Base-by-base conservation (phyloP, 169 alveolate species). In the Cryptosporidium andersoni region DNA sequence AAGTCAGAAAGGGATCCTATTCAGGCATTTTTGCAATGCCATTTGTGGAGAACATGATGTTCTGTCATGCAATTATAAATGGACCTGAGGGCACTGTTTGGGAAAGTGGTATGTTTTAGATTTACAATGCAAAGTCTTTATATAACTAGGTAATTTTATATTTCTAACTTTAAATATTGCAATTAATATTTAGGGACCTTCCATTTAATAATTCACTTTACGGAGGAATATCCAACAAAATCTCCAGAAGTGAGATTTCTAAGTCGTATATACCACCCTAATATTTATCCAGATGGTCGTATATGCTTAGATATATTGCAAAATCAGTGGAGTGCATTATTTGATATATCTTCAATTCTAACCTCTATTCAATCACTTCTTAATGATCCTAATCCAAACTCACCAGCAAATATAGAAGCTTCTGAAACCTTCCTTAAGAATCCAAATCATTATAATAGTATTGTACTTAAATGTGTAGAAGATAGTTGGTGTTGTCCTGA, bases 61-160 rank as follows among this genome's bases (percentile, higher is more conserved):
- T 89, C 58, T 97, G 99, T 98, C 95, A 96, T 52, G 99, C 99
- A 9, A 97, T 96, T n/a, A 96, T 97, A 53, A 95, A 95, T 62
- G 99, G 99, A 34, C 99, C 99, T 42, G 97, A 96, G 64, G 97
- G 96, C 81, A 96, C 99, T 34, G 97, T 97, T 34, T 97, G 99
- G 99, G 99, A 97, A 85, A 97, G 98, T 88, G 99, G 98, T 82
- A 88, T n/a, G 90, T 43, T 12, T 14, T 34, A 8, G 4, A 11
- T 14, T 49, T n/a, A 1, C 39, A 11, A 25, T 39, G 42, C 47
- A 39, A 34, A 40, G 42, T 47, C 8, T 36, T 36, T n/a, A 43
- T 36, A 14, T 43, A 11, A 25, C 11, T 58, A 14, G 64, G 65
- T 91, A 91, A 53, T 91, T 60, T 65, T 65, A 91, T 89, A 85